phyloP scores from a whole-genome alignment of 306 rosid genomes.

The Ormosia emarginata region DNA sequence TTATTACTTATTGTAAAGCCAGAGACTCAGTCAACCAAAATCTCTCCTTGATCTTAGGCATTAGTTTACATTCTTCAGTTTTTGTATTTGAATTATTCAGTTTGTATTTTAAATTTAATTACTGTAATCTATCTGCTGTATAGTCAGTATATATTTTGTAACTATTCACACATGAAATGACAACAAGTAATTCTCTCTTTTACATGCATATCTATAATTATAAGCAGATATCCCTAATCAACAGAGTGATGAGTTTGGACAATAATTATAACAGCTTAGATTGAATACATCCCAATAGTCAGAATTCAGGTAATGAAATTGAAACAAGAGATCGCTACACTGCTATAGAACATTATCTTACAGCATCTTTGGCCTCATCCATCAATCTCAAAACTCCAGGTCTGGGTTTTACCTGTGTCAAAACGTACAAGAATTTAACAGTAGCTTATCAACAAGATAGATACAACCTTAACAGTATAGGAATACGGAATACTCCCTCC shows the following conservation, averaged over 20 bases:
- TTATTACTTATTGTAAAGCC: not conserved
- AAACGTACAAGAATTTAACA: not conserved
- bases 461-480: not conserved
- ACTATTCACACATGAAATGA: too few relatives aligned
- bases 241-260: not conserved
- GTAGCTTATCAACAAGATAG: not conserved
- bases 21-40: too few relatives aligned
- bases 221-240: slow-evolving; percentile 8
- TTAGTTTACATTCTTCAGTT: too few relatives aligned
- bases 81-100: too few relatives aligned
- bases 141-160: too few relatives aligned
- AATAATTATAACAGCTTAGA: not conserved
- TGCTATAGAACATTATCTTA: slow-evolving; percentile 45
- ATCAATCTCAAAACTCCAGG: slow-evolving; percentile 93
- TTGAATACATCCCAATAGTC: not conserved
- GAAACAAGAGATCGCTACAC: not conserved
- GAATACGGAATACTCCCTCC: not conserved
- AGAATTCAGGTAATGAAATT: slow-evolving; percentile 15
- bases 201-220: too few relatives aligned
- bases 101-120: too few relatives aligned
- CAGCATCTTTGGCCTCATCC: slow-evolving; percentile 90
- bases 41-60: too few relatives aligned
- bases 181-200: too few relatives aligned
- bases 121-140: too few relatives aligned
- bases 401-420: slow-evolving; percentile 78